These are phyloP conservation scores for Tilletia walkeri DNA, from an alignment of 1,284 basidiomycete genomes.

Conservation along the genomic window DNA sequence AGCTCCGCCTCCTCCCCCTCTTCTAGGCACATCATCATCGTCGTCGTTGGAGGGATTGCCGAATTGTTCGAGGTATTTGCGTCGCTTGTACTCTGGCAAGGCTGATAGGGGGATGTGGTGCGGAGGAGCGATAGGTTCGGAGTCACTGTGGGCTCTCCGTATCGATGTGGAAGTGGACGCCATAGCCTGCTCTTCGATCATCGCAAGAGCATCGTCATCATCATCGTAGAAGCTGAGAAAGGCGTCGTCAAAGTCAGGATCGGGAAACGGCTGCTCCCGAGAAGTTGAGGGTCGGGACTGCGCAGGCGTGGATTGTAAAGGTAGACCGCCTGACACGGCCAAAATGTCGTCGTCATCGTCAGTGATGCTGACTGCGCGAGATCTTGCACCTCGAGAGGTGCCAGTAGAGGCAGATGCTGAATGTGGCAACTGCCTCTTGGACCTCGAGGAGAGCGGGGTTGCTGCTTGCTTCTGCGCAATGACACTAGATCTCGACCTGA, in stretches of 20 bases:
- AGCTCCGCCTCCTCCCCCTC: too few relatives aligned
- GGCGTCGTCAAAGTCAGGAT: neutral
- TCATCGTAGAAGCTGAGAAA: conserved; percentile 14
- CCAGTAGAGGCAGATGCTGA: neutral
- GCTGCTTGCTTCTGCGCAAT: too few relatives aligned
- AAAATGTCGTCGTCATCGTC: neutral
- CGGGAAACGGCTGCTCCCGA: neutral
- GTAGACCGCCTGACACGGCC: neutral
- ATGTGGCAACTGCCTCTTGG: too few relatives aligned
- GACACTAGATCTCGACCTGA: too few relatives aligned
- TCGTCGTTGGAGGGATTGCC: neutral
- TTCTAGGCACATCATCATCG: too few relatives aligned
- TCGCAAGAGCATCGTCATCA: neutral
- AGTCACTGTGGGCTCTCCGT: neutral
- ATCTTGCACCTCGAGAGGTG: too few relatives aligned
- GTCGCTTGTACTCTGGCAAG: neutral
- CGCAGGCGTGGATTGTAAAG: neutral
- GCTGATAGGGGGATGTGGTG: conserved; percentile 5
- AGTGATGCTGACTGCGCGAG: neutral
- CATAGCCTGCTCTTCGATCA: conserved; percentile 9
- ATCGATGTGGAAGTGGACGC: neutral
- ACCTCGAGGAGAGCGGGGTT: too few relatives aligned
- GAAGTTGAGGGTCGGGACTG: neutral
- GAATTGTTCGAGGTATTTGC: neutral
- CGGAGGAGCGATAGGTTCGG: neutral